These are phyloP conservation scores for Rubia balearica DNA, from an alignment of 305 asterid genomes.

Conservation along the genomic window DNA sequence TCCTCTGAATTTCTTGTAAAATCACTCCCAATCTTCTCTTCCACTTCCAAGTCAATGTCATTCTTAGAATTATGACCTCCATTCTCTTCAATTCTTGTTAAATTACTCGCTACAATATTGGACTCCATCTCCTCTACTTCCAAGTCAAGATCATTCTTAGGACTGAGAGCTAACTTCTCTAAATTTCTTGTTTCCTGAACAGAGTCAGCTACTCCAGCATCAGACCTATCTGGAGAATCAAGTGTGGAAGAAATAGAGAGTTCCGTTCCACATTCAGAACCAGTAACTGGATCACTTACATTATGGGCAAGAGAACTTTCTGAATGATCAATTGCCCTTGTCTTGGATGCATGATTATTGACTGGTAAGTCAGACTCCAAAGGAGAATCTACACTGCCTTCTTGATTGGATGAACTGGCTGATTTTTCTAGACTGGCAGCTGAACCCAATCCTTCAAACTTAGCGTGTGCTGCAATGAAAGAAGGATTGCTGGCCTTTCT, in stretches of 20 bases:
- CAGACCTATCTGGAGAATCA: conserved; percentile 82
- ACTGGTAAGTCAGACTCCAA: conserved; percentile 34
- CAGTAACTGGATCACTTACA: conserved; percentile 41
- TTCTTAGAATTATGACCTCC: conserved; percentile 25
- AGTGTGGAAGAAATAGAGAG: conserved; percentile 83
- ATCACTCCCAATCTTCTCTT: conserved; percentile 18
- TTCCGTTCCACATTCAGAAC: conserved; percentile 90
- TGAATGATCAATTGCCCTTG: conserved; percentile 35
- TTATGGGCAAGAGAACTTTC: conserved; percentile 35
- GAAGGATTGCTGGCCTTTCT: conserved; percentile 73
- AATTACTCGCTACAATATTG: neutral
- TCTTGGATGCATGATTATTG: conserved; percentile 29
- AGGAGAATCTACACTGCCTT: conserved; percentile 34
- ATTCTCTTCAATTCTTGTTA: conserved; percentile 25
- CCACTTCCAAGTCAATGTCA: conserved; percentile 31
- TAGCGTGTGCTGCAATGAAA: conserved; percentile 82
- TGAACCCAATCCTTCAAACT: conserved; percentile 64
- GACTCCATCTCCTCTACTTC: conserved; percentile 37
- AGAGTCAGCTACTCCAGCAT: conserved; percentile 36
- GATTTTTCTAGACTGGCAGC: conserved; percentile 34
- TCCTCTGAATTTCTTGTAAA: conserved; percentile 25
- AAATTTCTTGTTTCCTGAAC: conserved; percentile 34
- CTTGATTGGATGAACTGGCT: conserved; percentile 33
- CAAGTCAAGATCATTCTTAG: conserved; percentile 26
- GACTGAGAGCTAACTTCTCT: conserved; percentile 26